Base-by-base conservation (phyloP, 2,329 filamentous ascomycete genomes). In the Hymenoscyphus occultus region DNA sequence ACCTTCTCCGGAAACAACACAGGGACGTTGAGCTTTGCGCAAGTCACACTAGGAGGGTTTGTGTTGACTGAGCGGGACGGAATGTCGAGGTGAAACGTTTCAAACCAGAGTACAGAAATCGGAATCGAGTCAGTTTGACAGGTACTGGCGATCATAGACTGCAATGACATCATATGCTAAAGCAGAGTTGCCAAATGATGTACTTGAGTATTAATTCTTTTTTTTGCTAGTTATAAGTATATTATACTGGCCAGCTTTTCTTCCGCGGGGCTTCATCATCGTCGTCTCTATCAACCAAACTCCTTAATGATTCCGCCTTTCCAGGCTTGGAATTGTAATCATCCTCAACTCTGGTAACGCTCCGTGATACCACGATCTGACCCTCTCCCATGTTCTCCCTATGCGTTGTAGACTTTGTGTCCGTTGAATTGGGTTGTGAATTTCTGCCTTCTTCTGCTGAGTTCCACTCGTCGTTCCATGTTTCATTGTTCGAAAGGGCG, bases 221-320 rank as follows among this genome's bases (percentile, higher is more conserved):
- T 51, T 51, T 51, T 51, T 51, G 7, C 9, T 51, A 2, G 12
- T 12, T 51, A 51, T 22, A 22, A 51, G 45, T 19, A 22, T 51
- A 28, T 51, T 28, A 22, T 28, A 22, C 12, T 51, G 45, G 45
- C 45, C 45, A 51, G 45, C n/a, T 28, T 28, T 51, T 28, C 19
- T 22, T n/a, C 19, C 45, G n/a, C 9, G 35, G 35, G 12, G 22
- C 31, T 13, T 19, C 56, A 5, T 57, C 56, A 7, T 35, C 56
- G 16, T 28, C 31, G 13, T 57, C 56, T 10, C 19, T 57, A 13
- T 57, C 56, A 6, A 57, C 56, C 56, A 57, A 57, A 19, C 28
- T 57, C 56, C 56, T 35, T 39, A 57, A 39, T 5, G 56, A 57
- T 6, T 57, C 56, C 31, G 56, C 13, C 56, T 39, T 57, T 14